Base-by-base conservation (phyloP, 495 filamentous ascomycete species). In the Aspergillus affinis region DNA sequence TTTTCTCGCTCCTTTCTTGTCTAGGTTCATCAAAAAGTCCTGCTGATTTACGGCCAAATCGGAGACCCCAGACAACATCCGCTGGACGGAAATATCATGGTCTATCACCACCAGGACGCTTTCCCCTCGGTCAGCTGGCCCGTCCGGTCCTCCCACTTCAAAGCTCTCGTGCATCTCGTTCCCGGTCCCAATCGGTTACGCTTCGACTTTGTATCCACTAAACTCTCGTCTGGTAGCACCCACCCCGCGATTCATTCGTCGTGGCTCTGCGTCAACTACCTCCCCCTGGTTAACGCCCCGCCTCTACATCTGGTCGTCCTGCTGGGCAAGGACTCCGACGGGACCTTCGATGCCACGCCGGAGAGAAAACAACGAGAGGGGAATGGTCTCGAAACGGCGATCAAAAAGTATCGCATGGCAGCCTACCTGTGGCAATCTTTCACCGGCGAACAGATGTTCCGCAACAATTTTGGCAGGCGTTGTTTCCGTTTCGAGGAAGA, bases 401-500 rank as follows among this genome's bases (percentile, higher is more conserved):
- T 94, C 62, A 82, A 84, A 57, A 97, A 97, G 72, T 96, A 90
- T 66, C 84, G 91, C 55, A 95, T 92, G 86, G 87, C 91, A 21
- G 92, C 91, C 18, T 95, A 97, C 69, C 81, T 97, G 3, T 97
- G 93, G 93, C 93, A 97, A 70, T 91, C 92, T 8, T 97, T 94
- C 67, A 97, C 93, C 0, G 90, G 89, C 13, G 92, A 96, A 68
- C 92, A 97, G 69, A 97, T 97, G 92, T 88, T 84, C 71, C 89
- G 91, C 59, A 88, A 93, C 71, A 87, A 86, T 49, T 82, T 97
- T 55, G 91, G 91, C 3, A 83, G 93, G 26, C 84, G 93, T 21
- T 89, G 86, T 49, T 96, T 96, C 69, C 81, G 92, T 47, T 90
- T 93, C 62, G 93, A 97, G 56, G 93, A 97, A 71, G 90, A 93